Percentiles rank a stretch among this genome's conserved stretches.
phyloP scores from a whole-genome alignment of 768 basidiomycete species.

The Boletus speciosus region DNA sequence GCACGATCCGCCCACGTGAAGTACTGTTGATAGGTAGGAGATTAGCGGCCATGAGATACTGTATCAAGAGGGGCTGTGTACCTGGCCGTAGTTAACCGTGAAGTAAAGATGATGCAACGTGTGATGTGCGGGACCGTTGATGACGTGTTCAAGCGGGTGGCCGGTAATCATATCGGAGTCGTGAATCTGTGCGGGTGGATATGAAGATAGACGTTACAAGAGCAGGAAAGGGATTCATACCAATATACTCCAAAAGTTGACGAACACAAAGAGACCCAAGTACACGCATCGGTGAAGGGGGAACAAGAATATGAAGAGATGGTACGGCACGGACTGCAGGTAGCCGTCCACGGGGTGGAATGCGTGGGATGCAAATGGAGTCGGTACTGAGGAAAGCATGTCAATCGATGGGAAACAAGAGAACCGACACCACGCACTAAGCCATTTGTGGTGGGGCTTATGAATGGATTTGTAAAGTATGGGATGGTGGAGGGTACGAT shows the following conservation, averaged over 20 bases:
- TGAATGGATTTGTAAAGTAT: conserved; percentile 85
- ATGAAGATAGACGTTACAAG: neutral
- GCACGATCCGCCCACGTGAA: conserved; percentile 92
- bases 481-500: conserved; percentile 84
- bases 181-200: conserved; percentile 66
- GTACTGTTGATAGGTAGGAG: conserved; percentile 54
- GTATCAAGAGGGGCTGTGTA: conserved; percentile 33
- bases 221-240: conserved; percentile 33
- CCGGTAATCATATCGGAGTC: conserved; percentile 99
- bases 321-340: conserved; percentile 91
- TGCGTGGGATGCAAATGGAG: conserved; percentile 95
- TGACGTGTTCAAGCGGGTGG: conserved; percentile 78
- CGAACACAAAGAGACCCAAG: conserved; percentile 81
- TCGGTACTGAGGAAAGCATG: conserved; percentile 63
- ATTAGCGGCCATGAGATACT: conserved; percentile 10
- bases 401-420: conserved; percentile 3
- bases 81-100: conserved; percentile 93
- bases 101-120: conserved; percentile 97
- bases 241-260: conserved; percentile 93
- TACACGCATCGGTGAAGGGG: conserved; percentile 85
- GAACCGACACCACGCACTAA: conserved; percentile 52
- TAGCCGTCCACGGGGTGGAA: conserved; percentile 98
- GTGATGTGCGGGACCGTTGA: conserved; percentile 99
- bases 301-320: conserved; percentile 86
- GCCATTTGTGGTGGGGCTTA: conserved; percentile 99